These are phyloP conservation scores for Amniculicola lignicola DNA, from an alignment of 495 filamentous ascomycete species.

Conservation along the genomic window DNA sequence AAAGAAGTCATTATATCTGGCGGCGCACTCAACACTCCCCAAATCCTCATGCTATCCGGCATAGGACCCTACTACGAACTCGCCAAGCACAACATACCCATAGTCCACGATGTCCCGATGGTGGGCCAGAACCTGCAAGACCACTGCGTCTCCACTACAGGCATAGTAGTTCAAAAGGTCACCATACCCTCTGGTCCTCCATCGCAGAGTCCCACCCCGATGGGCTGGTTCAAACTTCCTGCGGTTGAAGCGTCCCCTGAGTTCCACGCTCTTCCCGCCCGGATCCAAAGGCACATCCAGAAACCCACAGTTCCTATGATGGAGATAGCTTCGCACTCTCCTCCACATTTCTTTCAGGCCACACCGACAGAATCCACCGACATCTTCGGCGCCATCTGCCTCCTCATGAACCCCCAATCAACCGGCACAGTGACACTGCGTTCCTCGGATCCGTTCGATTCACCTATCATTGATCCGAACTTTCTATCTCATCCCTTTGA, in stretches of 20 bases:
- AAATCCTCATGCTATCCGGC: conserved; percentile 61
- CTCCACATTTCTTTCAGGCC: neutral
- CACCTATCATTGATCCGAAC: conserved; percentile 55
- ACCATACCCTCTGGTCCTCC: neutral
- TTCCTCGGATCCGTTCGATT: conserved; percentile 53
- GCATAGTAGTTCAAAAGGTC: conserved; percentile 50
- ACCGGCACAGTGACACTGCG: conserved; percentile 53
- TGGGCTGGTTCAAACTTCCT: conserved; percentile 13
- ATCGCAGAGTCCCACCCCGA: conserved; percentile 6
- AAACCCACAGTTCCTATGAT: conserved; percentile 17
- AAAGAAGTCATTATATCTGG: conserved; percentile 63
- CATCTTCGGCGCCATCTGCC: conserved; percentile 32
- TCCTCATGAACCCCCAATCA: conserved; percentile 40
- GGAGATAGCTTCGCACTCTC: conserved; percentile 15
- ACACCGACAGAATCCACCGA: neutral
- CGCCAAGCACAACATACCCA: conserved; percentile 45
- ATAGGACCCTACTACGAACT: conserved; percentile 55
- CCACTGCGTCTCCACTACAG: conserved; percentile 44
- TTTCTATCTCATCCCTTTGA: conserved; percentile 44
- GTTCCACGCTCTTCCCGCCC: neutral
- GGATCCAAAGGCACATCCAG: conserved; percentile 7
- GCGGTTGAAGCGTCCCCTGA: neutral
- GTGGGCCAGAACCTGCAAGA: conserved; percentile 63
- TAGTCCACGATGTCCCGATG: conserved; percentile 55
- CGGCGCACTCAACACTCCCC: conserved; percentile 59